Evolutionary conservation across 768 basidiomycete genomes (phyloP), one percentile per base, ranked within the genome.

Genomic region (Mycena rosella): DNA sequence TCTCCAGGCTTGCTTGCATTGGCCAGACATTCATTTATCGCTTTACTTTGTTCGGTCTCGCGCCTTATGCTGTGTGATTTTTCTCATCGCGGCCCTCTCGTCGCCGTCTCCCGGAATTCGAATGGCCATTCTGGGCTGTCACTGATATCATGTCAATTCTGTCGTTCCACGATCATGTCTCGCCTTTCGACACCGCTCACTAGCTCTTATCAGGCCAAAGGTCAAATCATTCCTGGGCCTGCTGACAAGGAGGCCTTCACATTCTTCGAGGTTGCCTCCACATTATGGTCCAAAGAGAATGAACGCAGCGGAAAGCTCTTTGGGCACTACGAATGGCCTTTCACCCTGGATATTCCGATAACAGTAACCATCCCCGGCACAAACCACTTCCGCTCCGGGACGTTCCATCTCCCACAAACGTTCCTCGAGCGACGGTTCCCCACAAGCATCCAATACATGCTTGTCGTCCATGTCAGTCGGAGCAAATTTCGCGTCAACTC

Each of bases 291-390:
- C 18, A 68, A 63, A 45, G 67, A 74, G 8, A 60, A 61, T 29
- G n/a, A 75, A 71, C 45, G 14, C 38, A 30, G 48, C 29, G 53
- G 54, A 26, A 74, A 72, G 55, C 70, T 76, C 24, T 34, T 40
- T 24, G 75, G 75, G 15, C 67, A 69, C 29, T 60, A 70, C 32
- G 51, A 66, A 60, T 76, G 71, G 72, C 70, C 73, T 10, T 76
- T 76, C 60, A 65, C 70, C 3, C 49, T 76, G 9, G 69, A 73
- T 18, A 75, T 87, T 0, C 75, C 75, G 14, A 54, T 24, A 18
- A 30, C 66, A 8, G 71, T 75, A 11, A 48, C 58, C 5, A 8
- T 69, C 17, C 14, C 57, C 11, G 52, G 34, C 10, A 63, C 57
- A 24, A 52, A 32, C 38, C 53, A 60, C 30, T 68, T 32, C 44